Conservation (phyloP, 345 rosid species). For the Moricandia moricandioides region DNA sequence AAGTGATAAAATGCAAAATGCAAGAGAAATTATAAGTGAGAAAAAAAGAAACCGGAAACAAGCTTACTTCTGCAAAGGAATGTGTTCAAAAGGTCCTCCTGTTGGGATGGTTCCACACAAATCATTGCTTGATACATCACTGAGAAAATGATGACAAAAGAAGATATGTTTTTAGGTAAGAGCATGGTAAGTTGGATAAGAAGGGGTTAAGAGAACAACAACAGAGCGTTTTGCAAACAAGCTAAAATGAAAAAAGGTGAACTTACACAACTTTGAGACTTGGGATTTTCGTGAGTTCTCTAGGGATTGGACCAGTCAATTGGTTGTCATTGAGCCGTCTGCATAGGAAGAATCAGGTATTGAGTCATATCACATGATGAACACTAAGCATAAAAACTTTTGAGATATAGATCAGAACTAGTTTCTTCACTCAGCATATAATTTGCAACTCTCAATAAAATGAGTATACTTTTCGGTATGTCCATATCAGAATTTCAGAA, state of each 20-base stretch:
- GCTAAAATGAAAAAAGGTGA: background rate
- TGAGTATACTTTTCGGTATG: background rate
- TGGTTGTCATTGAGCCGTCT: conserved; percentile 71
- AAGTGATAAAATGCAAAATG: background rate
- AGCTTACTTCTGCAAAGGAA: conserved; percentile 73
- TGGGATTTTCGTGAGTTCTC: conserved; percentile 2
- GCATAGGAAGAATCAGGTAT: background rate
- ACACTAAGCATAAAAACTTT: background rate
- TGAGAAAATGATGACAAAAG: conserved; percentile 32
- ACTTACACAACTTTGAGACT: conserved; percentile 34
- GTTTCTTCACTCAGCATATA: background rate
- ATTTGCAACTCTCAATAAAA: background rate
- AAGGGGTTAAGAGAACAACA: background rate
- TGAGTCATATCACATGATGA: too few relatives aligned
- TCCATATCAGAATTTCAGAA: background rate
- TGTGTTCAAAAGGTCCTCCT: conserved; percentile 78
- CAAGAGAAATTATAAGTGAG: too few relatives aligned
- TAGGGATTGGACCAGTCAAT: conserved; percentile 69
- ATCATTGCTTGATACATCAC: conserved; percentile 79
- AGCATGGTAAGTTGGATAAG: background rate
- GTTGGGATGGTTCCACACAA: conserved; percentile 87
- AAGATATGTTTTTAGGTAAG: background rate
- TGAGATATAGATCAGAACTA: background rate
- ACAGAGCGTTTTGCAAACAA: background rate
- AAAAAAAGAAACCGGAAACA: background rate